Evolutionary conservation across 2,329 filamentous ascomycete species (phyloP).

Genomic region (Penicillium psychrosexuale): DNA sequence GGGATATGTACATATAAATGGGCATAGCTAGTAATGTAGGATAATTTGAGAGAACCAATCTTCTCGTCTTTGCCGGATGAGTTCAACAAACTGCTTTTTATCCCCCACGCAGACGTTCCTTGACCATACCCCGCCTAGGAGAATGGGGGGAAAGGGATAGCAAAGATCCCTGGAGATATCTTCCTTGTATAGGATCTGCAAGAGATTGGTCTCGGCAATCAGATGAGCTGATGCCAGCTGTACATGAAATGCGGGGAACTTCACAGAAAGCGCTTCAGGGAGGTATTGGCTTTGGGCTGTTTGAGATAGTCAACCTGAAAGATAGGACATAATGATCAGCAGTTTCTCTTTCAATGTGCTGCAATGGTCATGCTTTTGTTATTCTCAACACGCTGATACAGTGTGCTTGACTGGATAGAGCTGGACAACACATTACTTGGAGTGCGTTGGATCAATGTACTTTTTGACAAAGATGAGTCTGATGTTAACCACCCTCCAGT

Average conservation of each 20-base stretch:
- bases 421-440: not conserved
- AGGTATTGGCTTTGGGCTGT: not conserved
- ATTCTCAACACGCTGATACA: not conserved
- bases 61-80: too few relatives aligned
- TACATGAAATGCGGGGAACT: conserved; percentile 3
- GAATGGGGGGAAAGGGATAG: not conserved
- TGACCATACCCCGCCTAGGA: not conserved
- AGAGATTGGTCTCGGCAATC: not conserved
- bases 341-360: not conserved
- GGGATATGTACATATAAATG: not conserved
- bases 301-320: not conserved
- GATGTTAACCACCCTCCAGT: not conserved
- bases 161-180: not conserved
- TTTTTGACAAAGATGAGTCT: not conserved
- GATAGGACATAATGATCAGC: not conserved
- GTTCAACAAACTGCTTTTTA: not conserved
- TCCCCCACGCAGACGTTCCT: not conserved
- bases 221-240: not conserved
- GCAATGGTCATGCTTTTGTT: too few relatives aligned
- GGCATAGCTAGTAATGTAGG: not conserved
- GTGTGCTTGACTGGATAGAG: not conserved
- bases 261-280: not conserved
- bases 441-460: not conserved
- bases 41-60: not conserved
- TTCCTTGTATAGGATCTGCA: not conserved